These are phyloP conservation scores for Pseudopyricularia javanii DNA, from an alignment of 2,329 filamentous ascomycete species.

Conservation along the genomic window DNA sequence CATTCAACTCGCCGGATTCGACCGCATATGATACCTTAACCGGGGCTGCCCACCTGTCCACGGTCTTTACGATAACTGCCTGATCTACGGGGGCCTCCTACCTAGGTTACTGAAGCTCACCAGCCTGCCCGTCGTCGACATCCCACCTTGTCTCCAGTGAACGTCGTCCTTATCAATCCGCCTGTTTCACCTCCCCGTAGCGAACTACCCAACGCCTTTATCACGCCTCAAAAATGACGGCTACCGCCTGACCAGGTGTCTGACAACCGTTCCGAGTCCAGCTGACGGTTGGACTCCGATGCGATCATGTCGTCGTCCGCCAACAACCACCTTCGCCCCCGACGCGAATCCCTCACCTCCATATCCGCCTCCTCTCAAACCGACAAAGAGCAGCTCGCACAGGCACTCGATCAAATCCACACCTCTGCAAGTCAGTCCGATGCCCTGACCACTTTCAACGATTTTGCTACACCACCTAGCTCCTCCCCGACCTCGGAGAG, in stretches of 20 bases:
- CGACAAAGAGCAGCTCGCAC: constrained; percentile 64
- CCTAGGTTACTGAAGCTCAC: no score
- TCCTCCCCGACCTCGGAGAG: constrained; percentile 47
- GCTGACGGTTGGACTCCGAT: constrained; percentile 14
- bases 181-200: neutral
- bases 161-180: no score
- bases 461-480: constrained; percentile 63
- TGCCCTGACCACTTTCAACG: constrained; percentile 84
- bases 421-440: constrained; percentile 76
- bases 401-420: constrained; percentile 79
- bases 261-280: constrained; percentile 15
- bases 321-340: constrained; percentile 15
- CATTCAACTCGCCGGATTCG: no score
- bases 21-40: no score
- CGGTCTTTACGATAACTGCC: no score
- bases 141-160: no score
- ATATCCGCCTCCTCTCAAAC: constrained; percentile 37
- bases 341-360: constrained; percentile 25
- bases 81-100: no score
- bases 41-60: no score
- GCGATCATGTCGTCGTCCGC: constrained; percentile 14
- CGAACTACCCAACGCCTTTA: neutral
- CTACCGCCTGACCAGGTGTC: constrained; percentile 12
- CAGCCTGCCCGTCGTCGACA: no score
- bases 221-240: constrained; percentile 1